Conservation (phyloP, 2,329 filamentous ascomycete genomes). For the Phyllosticta citrichinensis region DNA sequence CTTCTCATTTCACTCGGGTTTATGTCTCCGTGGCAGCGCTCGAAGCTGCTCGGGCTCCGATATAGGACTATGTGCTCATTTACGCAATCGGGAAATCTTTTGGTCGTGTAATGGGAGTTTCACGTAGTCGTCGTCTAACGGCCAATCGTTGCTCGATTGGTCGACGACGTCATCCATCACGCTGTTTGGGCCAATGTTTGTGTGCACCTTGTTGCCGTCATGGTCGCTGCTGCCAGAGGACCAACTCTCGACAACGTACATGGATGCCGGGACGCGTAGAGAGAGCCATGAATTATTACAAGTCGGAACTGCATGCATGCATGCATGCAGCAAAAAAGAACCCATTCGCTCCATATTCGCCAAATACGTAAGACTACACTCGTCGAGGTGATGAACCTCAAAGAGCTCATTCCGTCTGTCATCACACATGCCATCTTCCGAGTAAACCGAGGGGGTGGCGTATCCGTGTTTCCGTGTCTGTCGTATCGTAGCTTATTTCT, state of each 20-base stretch:
- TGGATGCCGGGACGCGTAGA: background rate
- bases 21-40: background rate
- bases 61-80: background rate
- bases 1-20: background rate
- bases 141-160: background rate
- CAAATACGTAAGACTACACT: constrained; percentile 11
- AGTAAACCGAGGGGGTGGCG: constrained; percentile 1
- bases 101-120: background rate
- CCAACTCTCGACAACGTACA: background rate
- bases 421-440: constrained; percentile 9
- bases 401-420: constrained; percentile 8
- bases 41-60: background rate
- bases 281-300: constrained; percentile 12
- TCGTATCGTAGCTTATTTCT: constrained; percentile 5
- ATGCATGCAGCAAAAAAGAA: constrained; percentile 11
- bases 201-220: background rate
- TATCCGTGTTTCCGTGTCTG: constrained; percentile 2
- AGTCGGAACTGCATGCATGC: constrained; percentile 9
- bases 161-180: background rate
- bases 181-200: background rate
- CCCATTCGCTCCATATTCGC: constrained; percentile 11
- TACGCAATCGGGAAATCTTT: background rate
- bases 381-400: constrained; percentile 2
- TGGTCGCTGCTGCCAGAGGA: background rate
- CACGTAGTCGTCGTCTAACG: background rate